Conservation (phyloP, 192 early-diverging fungal genomes). For the Linnemannia elongata region DNA sequence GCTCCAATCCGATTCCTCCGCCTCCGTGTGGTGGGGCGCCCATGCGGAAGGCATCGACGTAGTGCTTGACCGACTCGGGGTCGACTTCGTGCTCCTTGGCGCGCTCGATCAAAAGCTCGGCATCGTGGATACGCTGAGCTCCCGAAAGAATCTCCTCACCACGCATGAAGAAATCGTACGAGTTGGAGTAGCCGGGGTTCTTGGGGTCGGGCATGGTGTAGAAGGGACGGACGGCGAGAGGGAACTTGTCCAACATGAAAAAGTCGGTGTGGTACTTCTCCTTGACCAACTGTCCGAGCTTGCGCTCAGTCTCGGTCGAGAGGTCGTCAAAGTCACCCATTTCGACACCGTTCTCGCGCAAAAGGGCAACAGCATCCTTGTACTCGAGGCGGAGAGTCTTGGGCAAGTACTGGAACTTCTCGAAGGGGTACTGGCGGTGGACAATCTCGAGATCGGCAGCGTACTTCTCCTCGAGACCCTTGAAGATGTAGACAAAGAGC, state of each 20-base stretch:
- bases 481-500: slow-evolving; percentile 93
- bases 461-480: slow-evolving; percentile 86
- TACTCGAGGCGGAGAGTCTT: slow-evolving; percentile 89
- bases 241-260: slow-evolving; percentile 99
- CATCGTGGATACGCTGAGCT: slow-evolving; percentile 98
- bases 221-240: slow-evolving; percentile 94
- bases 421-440: slow-evolving; percentile 91
- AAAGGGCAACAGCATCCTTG: slow-evolving; percentile 90
- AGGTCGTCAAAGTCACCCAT: slow-evolving; percentile 96
- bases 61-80: slow-evolving; percentile 85
- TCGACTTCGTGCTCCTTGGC: slow-evolving; percentile 84
- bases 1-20: slow-evolving; percentile 96
- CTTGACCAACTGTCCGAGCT: slow-evolving; percentile 89
- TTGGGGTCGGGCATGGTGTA: slow-evolving; percentile 99
- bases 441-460: slow-evolving; percentile 88
- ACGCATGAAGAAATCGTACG: slow-evolving; percentile 99
- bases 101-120: slow-evolving; percentile 82
- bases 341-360: slow-evolving; percentile 89
- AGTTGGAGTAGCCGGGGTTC: slow-evolving; percentile 94
- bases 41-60: slow-evolving; percentile 96
- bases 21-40: slow-evolving; percentile 98
- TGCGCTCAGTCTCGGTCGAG: slow-evolving; percentile 87
- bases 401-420: slow-evolving; percentile 88
- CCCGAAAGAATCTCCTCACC: slow-evolving; percentile 99
- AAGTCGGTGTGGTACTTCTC: slow-evolving; percentile 98